Evolutionary conservation across 345 rosid species (phyloP), one percentile per base, ranked within the genome.

Genomic region (Ailanthus altissimus): DNA sequence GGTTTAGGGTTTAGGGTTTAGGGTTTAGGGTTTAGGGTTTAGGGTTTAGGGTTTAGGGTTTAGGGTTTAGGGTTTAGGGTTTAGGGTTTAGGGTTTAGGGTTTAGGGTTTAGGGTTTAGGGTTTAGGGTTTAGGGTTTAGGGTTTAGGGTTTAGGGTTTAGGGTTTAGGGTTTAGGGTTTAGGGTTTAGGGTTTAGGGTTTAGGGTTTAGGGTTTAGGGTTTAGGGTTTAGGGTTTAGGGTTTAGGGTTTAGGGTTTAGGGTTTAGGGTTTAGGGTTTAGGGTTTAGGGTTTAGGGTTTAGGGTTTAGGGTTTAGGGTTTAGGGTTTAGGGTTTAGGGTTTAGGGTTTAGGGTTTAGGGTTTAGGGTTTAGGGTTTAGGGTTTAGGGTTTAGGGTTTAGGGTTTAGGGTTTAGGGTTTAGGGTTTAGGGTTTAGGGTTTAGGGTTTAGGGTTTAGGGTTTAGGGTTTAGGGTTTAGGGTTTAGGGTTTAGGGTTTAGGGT

Each of bases 341-440:
- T 49, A 77, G 79, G 79, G 64, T 75, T 76, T 63, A 57, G 79
- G 79, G 66, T 76, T 76, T 50, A 70, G 73, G 67, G 75, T 79
- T 67, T 70, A 74, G 76, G 79, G 76, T 75, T 80, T 63, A 56
- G 76, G 83, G 76, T 75, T 80, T 75, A 51, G 76, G 76, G 83
- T 80, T n/a, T 70, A 62, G 76, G 83, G 79, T 70, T 80, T 61
- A 43, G 76, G 83, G 72, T 70, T 80, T 56, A 21, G 73, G 83
- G 67, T 76, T 80, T 70, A 50, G 81, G 81, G 68, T 74, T 79
- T 46, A 9, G 1, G 51, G 78, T 75, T 80, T 80, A 75, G 76
- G 83, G 79, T 80, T 80, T 70, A 61, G 82, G 79, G 75, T 70
- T 74, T 80, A 80, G 78, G 79, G 79, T 53, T 75, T 75, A 58